Percentiles rank a stretch among this genome's conserved stretches.
Evolutionary conservation across 345 rosid species (phyloP).

Genomic region (Kandelia obovata): DNA sequence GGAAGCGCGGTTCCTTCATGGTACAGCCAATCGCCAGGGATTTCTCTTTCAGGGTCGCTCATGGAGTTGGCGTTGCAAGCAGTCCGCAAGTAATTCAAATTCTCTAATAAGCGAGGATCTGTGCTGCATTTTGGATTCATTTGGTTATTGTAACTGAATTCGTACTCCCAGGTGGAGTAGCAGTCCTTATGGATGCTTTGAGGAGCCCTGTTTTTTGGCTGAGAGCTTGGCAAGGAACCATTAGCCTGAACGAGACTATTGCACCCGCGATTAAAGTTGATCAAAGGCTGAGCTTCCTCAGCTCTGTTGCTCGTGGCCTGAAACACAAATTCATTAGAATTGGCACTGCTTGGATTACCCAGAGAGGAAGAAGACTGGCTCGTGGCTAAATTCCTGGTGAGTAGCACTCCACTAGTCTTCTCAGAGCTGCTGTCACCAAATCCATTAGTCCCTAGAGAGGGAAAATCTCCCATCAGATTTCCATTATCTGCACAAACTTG

Average conservation of each 20-base stretch:
- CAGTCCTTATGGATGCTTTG: slow-evolving; percentile 21
- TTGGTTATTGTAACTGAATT: not conserved
- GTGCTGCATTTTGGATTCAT: slow-evolving; percentile 25
- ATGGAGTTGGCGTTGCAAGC: slow-evolving; percentile 31
- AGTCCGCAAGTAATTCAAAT: slow-evolving; percentile 35
- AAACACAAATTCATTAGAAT: slow-evolving; percentile 45
- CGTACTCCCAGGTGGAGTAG: slow-evolving; percentile 38
- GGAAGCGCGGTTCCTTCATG: slow-evolving; percentile 35
- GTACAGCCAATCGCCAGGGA: slow-evolving; percentile 52
- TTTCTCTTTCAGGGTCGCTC: slow-evolving; percentile 19
- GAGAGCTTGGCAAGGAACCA: slow-evolving; percentile 71
- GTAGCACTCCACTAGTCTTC: slow-evolving; percentile 14
- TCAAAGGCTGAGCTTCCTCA: slow-evolving; percentile 53
- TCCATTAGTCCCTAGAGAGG: slow-evolving; percentile 35
- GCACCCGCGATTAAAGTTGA: slow-evolving; percentile 48
- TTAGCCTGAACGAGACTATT: slow-evolving; percentile 23
- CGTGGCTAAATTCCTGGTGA: slow-evolving; percentile 22
- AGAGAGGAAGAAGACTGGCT: slow-evolving; percentile 32
- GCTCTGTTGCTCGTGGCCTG: slow-evolving; percentile 24
- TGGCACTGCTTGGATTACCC: slow-evolving; percentile 42
- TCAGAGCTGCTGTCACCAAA: slow-evolving; percentile 18
- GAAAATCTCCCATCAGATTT: slow-evolving; percentile 26
- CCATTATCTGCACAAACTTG: slow-evolving; percentile 24
- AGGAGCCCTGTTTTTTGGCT: slow-evolving; percentile 29
- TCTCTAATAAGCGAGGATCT: slow-evolving; percentile 17